A percentile compares a stretch with the other conserved stretches of the same genome.
Evolutionary conservation across 164 flowering plant species (phyloP).

Genomic region (Aristolochia contorta): DNA sequence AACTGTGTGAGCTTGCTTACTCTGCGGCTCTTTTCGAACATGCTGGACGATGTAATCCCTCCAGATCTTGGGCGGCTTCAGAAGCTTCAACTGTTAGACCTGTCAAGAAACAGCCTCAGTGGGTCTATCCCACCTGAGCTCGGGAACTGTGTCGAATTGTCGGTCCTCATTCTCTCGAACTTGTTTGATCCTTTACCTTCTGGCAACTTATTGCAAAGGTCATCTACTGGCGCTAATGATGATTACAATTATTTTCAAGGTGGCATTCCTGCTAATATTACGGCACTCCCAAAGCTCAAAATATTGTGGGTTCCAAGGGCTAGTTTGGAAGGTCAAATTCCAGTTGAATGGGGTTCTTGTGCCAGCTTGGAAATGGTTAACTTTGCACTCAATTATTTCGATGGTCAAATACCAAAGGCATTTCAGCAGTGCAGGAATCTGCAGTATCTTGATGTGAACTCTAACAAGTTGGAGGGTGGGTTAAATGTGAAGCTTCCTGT

Average conservation of each 20-base stretch:
- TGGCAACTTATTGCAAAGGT: slow-evolving; percentile 5
- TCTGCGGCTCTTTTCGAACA: slow-evolving; percentile 49
- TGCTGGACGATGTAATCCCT: slow-evolving; percentile 50
- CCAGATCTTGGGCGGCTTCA: slow-evolving; percentile 44
- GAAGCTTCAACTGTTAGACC: slow-evolving; percentile 58
- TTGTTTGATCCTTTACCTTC: slow-evolving; percentile 31
- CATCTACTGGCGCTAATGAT: slow-evolving; percentile 21
- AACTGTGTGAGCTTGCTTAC: slow-evolving; percentile 34
- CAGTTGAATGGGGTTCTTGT: slow-evolving; percentile 64
- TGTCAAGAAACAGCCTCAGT: slow-evolving; percentile 57
- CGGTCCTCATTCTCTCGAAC: slow-evolving; percentile 64
- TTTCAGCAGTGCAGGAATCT: slow-evolving; percentile 52
- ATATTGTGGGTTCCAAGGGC: slow-evolving; percentile 80
- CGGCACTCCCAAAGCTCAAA: slow-evolving; percentile 54
- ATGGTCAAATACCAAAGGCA: slow-evolving; percentile 37
- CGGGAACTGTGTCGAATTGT: slow-evolving; percentile 32
- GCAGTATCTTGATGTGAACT: slow-evolving; percentile 51
- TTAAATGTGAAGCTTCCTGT: slow-evolving; percentile 41
- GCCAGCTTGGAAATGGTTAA: slow-evolving; percentile 65
- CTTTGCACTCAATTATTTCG: slow-evolving; percentile 49
- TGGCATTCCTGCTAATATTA: slow-evolving; percentile 44
- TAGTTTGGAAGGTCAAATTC: slow-evolving; percentile 46
- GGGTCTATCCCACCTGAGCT: slow-evolving; percentile 43
- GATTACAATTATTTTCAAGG: slow-evolving; percentile 72
- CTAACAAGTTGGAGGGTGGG: slow-evolving; percentile 46